phyloP scores from a whole-genome alignment of 1,284 basidiomycete genomes.

The Trichosporon asahii region DNA sequence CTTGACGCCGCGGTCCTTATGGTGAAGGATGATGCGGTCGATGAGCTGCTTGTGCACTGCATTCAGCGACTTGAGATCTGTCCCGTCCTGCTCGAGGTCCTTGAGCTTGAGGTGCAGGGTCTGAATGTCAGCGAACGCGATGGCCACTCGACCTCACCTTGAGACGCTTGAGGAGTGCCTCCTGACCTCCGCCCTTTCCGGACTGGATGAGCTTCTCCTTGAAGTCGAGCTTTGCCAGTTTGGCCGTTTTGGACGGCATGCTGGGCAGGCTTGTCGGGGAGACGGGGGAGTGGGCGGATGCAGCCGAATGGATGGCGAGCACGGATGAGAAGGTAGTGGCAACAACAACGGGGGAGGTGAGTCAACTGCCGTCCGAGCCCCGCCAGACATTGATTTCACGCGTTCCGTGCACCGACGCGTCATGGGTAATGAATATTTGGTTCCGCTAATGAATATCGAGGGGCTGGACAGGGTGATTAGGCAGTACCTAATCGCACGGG shows the following conservation, averaged over 20 bases:
- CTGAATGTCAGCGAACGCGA: conserved; percentile 30
- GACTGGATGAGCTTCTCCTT: conserved; percentile 66
- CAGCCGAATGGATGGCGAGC: conserved; percentile 5
- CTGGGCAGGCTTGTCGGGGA: conserved; percentile 2
- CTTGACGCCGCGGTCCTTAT: conserved; percentile 89
- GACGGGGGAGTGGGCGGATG: background rate
- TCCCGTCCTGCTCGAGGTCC: conserved; percentile 78
- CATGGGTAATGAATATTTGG: conserved; percentile 6
- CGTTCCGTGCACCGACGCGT: background rate
- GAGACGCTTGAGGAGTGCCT: conserved; percentile 77
- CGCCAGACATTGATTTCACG: background rate
- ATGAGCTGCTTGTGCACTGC: conserved; percentile 75
- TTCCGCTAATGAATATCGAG: conserved; percentile 6
- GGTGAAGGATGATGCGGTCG: conserved; percentile 72
- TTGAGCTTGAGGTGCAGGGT: conserved; percentile 75
- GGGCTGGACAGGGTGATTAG: background rate
- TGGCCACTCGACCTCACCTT: conserved; percentile 51
- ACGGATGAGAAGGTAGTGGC: conserved; percentile 11
- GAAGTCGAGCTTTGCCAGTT: conserved; percentile 59
- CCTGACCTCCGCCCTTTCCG: conserved; percentile 49
- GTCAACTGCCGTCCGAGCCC: background rate
- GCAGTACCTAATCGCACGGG: background rate
- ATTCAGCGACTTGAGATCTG: conserved; percentile 70
- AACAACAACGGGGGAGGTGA: background rate
- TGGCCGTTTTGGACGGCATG: conserved; percentile 23